Evolutionary conservation across 371 early-diverging fungal species (phyloP).

Genomic region (Mortierella sp.): DNA sequence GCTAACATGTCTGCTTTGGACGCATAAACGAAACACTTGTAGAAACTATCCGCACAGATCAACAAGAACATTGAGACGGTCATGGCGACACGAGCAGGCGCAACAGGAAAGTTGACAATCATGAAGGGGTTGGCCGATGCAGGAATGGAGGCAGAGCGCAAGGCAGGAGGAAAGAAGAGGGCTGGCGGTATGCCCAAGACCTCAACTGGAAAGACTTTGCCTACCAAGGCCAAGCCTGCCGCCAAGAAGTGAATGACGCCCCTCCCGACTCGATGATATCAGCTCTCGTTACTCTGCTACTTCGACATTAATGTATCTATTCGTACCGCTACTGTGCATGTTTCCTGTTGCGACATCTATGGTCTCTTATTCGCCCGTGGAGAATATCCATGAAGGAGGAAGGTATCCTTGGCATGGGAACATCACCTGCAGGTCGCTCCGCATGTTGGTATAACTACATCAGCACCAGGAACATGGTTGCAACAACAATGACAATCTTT

Average conservation of each 20-base stretch:
- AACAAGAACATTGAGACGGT: constrained; percentile 72
- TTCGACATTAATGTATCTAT: background rate
- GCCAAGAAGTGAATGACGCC: constrained; percentile 36
- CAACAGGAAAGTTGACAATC: constrained; percentile 76
- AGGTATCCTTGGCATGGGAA: no score
- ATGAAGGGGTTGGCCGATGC: constrained; percentile 72
- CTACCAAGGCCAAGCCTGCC: constrained; percentile 44
- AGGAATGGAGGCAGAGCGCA: constrained; percentile 52
- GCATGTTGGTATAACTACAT: no score
- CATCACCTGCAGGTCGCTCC: no score
- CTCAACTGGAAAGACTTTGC: constrained; percentile 38
- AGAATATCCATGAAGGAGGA: no score
- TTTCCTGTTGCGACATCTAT: no score
- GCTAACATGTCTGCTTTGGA: no score
- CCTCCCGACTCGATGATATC: background rate
- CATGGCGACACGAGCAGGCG: constrained; percentile 75
- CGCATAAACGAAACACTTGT: no score
- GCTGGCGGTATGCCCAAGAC: constrained; percentile 52
- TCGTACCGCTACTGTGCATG: background rate
- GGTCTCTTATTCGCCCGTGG: no score
- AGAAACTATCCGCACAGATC: constrained; percentile 71
- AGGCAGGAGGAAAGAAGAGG: constrained; percentile 52
- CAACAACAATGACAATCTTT: background rate
- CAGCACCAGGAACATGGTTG: background rate
- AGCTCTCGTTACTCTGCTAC: background rate